These are phyloP conservation scores for Dysphania ambrosioides DNA, from an alignment of 148 eudicot genomes.

Conservation along the genomic window DNA sequence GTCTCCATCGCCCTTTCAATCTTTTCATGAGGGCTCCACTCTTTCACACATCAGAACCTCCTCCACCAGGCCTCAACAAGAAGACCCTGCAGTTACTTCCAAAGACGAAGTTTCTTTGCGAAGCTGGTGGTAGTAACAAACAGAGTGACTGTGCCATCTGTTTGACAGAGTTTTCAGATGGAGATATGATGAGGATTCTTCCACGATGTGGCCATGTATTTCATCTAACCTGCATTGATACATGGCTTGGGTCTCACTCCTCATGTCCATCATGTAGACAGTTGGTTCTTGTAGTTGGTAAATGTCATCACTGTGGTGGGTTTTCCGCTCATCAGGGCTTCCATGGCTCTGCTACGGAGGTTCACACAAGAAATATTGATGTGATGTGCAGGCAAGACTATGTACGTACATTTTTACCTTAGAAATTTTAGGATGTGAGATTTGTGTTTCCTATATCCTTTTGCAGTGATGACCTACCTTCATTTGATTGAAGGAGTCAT, in stretches of 20 bases:
- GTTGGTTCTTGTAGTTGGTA: slow-evolving; percentile 38
- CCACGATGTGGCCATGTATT: slow-evolving; percentile 63
- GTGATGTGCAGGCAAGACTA: slow-evolving; percentile 27
- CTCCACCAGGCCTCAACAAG: slow-evolving; percentile 57
- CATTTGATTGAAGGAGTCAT: not conserved
- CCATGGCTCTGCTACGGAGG: slow-evolving; percentile 19
- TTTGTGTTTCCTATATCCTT: not conserved
- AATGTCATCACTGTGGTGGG: slow-evolving; percentile 48
- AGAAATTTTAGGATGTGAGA: not conserved
- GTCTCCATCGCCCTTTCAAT: slow-evolving; percentile 34
- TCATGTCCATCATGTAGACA: slow-evolving; percentile 72
- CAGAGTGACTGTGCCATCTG: slow-evolving; percentile 56
- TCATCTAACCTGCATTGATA: slow-evolving; percentile 60
- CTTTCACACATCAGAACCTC: slow-evolving; percentile 22
- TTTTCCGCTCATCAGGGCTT: slow-evolving; percentile 26
- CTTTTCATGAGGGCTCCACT: not conserved
- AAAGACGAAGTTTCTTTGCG: slow-evolving; percentile 36
- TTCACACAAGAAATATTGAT: slow-evolving; percentile 25
- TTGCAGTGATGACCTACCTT: not conserved
- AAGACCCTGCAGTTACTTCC: slow-evolving; percentile 45
- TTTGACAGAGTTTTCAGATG: slow-evolving; percentile 49
- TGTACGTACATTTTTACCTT: slow-evolving; percentile 37
- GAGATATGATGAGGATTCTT: slow-evolving; percentile 51
- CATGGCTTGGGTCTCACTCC: slow-evolving; percentile 58
- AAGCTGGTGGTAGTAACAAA: slow-evolving; percentile 22